Percentiles rank a stretch among this genome's conserved stretches.
Conservation (phyloP, 306 rosid genomes). For the Casuarina glauca region DNA sequence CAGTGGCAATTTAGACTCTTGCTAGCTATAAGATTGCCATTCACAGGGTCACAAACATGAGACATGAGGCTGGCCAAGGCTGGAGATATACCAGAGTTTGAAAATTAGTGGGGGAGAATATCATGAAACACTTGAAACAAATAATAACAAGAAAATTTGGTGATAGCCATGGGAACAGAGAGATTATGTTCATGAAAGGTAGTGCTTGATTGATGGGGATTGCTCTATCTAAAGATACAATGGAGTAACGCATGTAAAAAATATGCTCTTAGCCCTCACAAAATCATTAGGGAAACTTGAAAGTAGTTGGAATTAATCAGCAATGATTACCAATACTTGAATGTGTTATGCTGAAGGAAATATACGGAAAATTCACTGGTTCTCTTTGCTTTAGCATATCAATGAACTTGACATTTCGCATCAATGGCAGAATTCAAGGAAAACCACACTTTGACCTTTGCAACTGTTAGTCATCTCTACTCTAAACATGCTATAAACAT, state of each 20-base stretch:
- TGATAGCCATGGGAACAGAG: not conserved
- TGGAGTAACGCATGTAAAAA: not conserved
- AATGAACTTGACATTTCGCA: too few relatives aligned
- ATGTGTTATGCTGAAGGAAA: not conserved
- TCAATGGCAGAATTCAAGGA: not conserved
- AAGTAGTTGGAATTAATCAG: not conserved
- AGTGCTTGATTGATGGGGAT: too few relatives aligned
- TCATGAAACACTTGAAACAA: slow-evolving; percentile 3
- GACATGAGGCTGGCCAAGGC: slow-evolving; percentile 11
- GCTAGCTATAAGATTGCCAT: not conserved
- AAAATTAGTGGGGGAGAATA: not conserved
- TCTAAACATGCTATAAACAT: too few relatives aligned
- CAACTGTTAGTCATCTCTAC: not conserved
- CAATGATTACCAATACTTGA: not conserved
- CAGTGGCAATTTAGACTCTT: not conserved
- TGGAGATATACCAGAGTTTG: slow-evolving; percentile 2
- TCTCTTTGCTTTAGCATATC: too few relatives aligned
- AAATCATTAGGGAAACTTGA: not conserved
- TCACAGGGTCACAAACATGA: slow-evolving; percentile 6
- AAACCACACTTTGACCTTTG: not conserved
- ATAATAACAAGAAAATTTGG: not conserved
- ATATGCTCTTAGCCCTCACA: not conserved
- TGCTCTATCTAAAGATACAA: too few relatives aligned
- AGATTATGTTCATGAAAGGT: too few relatives aligned
- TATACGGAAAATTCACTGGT: not conserved